Conservation (phyloP, 163 green algal genomes). For the Scenedesmus sp. region DNA sequence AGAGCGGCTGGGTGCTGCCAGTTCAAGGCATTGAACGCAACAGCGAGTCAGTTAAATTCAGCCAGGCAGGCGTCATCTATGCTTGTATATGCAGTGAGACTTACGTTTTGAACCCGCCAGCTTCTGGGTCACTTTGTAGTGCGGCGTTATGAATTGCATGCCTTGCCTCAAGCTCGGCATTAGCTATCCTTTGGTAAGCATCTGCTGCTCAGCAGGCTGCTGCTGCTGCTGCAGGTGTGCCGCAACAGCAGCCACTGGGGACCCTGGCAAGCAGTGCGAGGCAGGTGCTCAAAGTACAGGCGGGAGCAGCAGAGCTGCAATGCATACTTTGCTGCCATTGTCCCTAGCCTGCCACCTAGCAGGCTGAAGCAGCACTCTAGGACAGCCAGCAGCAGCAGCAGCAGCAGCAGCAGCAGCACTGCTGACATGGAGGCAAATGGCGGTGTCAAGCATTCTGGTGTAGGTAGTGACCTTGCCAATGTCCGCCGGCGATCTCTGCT, state of each 20-base stretch:
- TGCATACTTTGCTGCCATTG: constrained; percentile 32
- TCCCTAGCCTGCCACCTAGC: not conserved
- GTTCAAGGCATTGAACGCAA: too few relatives aligned
- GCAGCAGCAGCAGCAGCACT: constrained; percentile 28
- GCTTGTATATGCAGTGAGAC: too few relatives aligned
- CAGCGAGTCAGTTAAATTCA: too few relatives aligned
- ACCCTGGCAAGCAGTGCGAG: constrained; percentile 29
- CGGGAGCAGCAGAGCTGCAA: constrained; percentile 44
- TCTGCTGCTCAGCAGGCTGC: too few relatives aligned
- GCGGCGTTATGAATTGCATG: too few relatives aligned
- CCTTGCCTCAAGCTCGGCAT: too few relatives aligned
- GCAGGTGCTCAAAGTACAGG: constrained; percentile 33
- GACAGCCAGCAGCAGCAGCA: constrained; percentile 9
- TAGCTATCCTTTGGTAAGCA: too few relatives aligned
- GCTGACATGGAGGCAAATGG: not conserved
- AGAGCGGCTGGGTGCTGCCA: too few relatives aligned
- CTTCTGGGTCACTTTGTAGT: too few relatives aligned
- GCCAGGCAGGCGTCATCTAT: too few relatives aligned
- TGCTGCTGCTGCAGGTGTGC: constrained; percentile 19
- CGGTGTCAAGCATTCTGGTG: not conserved
- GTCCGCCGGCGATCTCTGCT: not conserved
- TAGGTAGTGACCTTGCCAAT: not conserved
- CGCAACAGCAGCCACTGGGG: constrained; percentile 29
- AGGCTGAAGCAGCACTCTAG: not conserved
- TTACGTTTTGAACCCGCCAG: too few relatives aligned